Evolutionary conservation across 331 rosid genomes (phyloP).

Genomic region (Telfairia occidentalis): DNA sequence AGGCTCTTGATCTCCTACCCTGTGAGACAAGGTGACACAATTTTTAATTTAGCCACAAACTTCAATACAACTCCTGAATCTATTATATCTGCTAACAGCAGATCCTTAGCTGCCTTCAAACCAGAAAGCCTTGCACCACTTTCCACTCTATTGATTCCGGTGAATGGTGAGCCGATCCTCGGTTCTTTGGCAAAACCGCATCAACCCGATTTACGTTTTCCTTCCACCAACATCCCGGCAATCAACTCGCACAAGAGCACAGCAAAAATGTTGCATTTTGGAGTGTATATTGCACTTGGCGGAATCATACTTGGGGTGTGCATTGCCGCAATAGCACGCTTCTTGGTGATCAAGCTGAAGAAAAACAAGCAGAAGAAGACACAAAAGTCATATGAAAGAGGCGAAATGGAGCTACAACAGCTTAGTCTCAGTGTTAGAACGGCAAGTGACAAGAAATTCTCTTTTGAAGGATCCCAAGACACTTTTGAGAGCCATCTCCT

Average conservation of each 20-base stretch:
- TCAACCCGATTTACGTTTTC: conserved; percentile 34
- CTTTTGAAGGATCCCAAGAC: conserved; percentile 58
- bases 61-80: conserved; percentile 52
- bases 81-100: conserved; percentile 41
- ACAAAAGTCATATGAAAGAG: conserved; percentile 28
- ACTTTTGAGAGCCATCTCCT: conserved; percentile 28
- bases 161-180: conserved; percentile 30
- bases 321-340: conserved; percentile 35
- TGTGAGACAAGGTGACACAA: conserved; percentile 49
- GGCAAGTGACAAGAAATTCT: conserved; percentile 65
- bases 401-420: conserved; percentile 70
- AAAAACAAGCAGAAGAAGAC: conserved; percentile 28
- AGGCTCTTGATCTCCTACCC: conserved; percentile 60
- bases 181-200: conserved; percentile 33
- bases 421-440: conserved; percentile 73
- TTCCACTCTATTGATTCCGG: conserved; percentile 61
- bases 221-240: conserved; percentile 22
- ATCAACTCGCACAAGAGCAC: conserved; percentile 36
- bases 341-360: conserved; percentile 39
- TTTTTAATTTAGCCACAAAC: conserved; percentile 50
- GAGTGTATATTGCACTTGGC: conserved; percentile 35
- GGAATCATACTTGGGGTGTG: conserved; percentile 35
- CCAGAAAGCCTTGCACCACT: conserved; percentile 33
- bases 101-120: conserved; percentile 20
- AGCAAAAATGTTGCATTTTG: conserved; percentile 38